Evolutionary conservation across 768 basidiomycete species (phyloP).

Genomic region (Xerocomellus chrysenteron): DNA sequence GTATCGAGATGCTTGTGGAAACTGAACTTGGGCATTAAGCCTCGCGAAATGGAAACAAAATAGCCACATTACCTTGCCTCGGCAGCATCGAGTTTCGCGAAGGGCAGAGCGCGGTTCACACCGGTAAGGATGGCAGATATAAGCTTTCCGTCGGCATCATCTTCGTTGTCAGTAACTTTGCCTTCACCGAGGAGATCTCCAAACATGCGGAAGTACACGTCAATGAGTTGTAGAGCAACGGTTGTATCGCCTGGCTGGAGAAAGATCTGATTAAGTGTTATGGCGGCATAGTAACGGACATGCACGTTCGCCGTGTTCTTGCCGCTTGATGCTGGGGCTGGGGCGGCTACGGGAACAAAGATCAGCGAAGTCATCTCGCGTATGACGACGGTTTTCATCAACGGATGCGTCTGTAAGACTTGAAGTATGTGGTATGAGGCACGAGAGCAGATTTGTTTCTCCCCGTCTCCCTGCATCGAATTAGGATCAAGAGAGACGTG

Average conservation of each 20-base stretch:
- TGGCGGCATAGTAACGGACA: slow-evolving; percentile 86
- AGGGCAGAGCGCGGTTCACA: slow-evolving; percentile 93
- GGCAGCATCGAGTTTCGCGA: slow-evolving; percentile 75
- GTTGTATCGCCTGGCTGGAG: slow-evolving; percentile 64
- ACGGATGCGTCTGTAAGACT: slow-evolving; percentile 85
- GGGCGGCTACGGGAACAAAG: slow-evolving; percentile 32
- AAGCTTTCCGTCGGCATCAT: slow-evolving; percentile 77
- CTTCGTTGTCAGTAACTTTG: slow-evolving; percentile 32
- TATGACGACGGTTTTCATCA: slow-evolving; percentile 88
- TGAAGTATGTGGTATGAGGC: slow-evolving; percentile 89
- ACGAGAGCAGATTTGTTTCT: slow-evolving; percentile 83
- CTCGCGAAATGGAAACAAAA: background rate
- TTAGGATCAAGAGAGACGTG: background rate
- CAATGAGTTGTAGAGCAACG: slow-evolving; percentile 76
- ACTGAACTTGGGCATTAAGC: slow-evolving; percentile 36
- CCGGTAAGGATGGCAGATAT: slow-evolving; percentile 91
- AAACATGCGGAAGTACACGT: slow-evolving; percentile 95
- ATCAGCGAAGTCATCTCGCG: slow-evolving; percentile 83
- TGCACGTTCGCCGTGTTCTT: slow-evolving; percentile 56
- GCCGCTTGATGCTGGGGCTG: slow-evolving; percentile 13
- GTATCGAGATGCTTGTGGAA: slow-evolving; percentile 88
- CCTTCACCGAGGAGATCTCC: slow-evolving; percentile 77
- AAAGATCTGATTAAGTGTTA: slow-evolving; percentile 93
- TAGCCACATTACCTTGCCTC: slow-evolving; percentile 53
- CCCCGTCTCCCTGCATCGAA: slow-evolving; percentile 72